Conservation (phyloP, 106 monocot species). For the Apostasia shenzhenica region DNA sequence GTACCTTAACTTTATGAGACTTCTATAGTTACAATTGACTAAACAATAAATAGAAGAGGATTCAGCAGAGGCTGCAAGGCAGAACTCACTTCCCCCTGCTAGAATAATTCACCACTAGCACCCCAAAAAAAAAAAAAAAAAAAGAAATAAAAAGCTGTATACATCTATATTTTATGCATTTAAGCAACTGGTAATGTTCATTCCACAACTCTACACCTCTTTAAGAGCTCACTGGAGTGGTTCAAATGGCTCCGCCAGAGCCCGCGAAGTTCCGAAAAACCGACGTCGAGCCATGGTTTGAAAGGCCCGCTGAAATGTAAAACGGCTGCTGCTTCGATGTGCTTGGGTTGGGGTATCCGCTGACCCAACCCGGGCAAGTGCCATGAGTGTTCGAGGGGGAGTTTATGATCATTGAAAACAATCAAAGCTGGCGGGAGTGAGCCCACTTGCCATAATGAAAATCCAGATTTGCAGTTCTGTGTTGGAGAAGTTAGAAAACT, state of each 20-base stretch:
- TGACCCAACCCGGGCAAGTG: slow-evolving; percentile 37
- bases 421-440: slow-evolving; percentile 42
- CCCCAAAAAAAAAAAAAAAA: slow-evolving; percentile 12
- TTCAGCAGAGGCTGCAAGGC: slow-evolving; percentile 54
- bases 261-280: slow-evolving; percentile 15
- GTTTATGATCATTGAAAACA: slow-evolving; percentile 34
- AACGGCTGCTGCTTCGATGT: slow-evolving; percentile 32
- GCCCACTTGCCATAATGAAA: slow-evolving; percentile 31
- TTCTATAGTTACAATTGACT: too few species aligned
- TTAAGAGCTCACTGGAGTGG: slow-evolving; percentile 32
- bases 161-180: neutral
- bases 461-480: slow-evolving; percentile 48
- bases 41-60: too few species aligned
- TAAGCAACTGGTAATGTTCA: neutral
- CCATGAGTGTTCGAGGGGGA: slow-evolving; percentile 41
- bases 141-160: neutral
- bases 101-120: slow-evolving; percentile 19
- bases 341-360: slow-evolving; percentile 12
- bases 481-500: neutral
- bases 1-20: too few species aligned
- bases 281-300: slow-evolving; percentile 69
- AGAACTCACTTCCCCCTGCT: slow-evolving; percentile 64
- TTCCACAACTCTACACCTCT: slow-evolving; percentile 36
- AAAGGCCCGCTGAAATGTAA: slow-evolving; percentile 52
- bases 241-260: slow-evolving; percentile 43